These are phyloP conservation scores for Barnettozyma sp. DNA, from an alignment of 805 yeast genomes.

Conservation along the genomic window DNA sequence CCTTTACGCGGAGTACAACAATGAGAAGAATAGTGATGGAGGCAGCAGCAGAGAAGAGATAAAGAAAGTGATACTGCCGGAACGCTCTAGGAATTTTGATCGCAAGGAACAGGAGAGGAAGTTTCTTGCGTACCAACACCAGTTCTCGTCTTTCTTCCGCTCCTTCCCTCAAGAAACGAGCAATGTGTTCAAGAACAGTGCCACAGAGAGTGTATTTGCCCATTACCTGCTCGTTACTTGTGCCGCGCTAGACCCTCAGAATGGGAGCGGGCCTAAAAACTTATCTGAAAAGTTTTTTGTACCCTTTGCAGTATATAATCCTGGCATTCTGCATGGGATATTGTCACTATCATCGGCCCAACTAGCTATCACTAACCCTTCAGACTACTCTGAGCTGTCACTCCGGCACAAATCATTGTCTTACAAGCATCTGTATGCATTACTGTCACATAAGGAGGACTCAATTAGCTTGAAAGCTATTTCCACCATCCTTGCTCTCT, in stretches of 20 bases:
- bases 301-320: constrained; percentile 8
- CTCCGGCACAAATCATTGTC: constrained; percentile 10
- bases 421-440: constrained; percentile 8
- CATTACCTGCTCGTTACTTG: constrained; percentile 9
- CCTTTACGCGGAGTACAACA: background rate
- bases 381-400: constrained; percentile 4
- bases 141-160: constrained; percentile 5
- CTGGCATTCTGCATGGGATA: constrained; percentile 9
- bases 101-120: background rate
- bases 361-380: constrained; percentile 5
- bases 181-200: constrained; percentile 7
- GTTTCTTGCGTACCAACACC: background rate
- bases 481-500: constrained; percentile 9
- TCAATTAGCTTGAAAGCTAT: constrained; percentile 5
- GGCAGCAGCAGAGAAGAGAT: no score
- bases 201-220: constrained; percentile 5
- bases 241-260: constrained; percentile 9
- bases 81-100: background rate
- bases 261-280: constrained; percentile 9
- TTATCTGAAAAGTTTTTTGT: constrained; percentile 11
- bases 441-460: constrained; percentile 3
- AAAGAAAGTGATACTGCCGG: background rate
- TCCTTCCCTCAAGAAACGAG: constrained; percentile 4
- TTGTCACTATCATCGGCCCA: constrained; percentile 10
- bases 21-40: no score